Base-by-base conservation (phyloP, 306 rosid genomes). In the Dryas drummondii region DNA sequence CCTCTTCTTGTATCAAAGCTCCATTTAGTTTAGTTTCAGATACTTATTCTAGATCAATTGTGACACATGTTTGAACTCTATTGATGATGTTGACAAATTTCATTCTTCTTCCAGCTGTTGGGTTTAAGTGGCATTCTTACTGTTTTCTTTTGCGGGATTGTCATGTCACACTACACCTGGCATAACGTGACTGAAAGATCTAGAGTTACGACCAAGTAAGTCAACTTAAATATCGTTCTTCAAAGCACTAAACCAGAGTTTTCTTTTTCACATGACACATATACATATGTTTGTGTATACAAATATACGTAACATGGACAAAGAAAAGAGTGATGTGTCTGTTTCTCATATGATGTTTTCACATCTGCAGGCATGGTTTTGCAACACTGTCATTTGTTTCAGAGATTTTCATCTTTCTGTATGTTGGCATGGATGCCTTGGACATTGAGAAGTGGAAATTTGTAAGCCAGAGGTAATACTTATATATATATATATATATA, bases 351-450 rank as follows among this genome's bases (percentile, higher is more conserved):
- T 68, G 58, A n/a, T 63, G 4, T 17, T 56, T 40, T n/a, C 76
- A 46, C 15, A 17, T 72, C 48, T 79, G 58, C 80, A 89, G 93
- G 84, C 93, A 89, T 81, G 56, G 83, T 73, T 89, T 86, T 75
- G 91, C 88, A 63, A 81, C 89, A 37, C 66, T 84, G 13, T 89
- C 93, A 45, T 89, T 79, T 60, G 19, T 86, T 41, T 47, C 86
- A 4, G 91, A 89, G 88, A 79, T 79, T 66, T 83, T 89, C 84
- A 86, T 86, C 76, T 89, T 89, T 83, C 74, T 89, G 14, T 89
- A 89, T 66, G 93, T 89, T 51, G 93, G 91, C 46, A 87, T 89
- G 93, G 91, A 89, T 81, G 89, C 93, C 80, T 54, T 86, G 86
- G 93, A 89, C 80, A 83, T 83, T 0, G 91, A 89, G 75, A 89